A percentile compares a stretch with the other conserved stretches of the same genome.
These are phyloP conservation scores for Sclerotinia trifoliorum DNA, from an alignment of 2,329 filamentous ascomycete genomes.

Conservation along the genomic window DNA sequence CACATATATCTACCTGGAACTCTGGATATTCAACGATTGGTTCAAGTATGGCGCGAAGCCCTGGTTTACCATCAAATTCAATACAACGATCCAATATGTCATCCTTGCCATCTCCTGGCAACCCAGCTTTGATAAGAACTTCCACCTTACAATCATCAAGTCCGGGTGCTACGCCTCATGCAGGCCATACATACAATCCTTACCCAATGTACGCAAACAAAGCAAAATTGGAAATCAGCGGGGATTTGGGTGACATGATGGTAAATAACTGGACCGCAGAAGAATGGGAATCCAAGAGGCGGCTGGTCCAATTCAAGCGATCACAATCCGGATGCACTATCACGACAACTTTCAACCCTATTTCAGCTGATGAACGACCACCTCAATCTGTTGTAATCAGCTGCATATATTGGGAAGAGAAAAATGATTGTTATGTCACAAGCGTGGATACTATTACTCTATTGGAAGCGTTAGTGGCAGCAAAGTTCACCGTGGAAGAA, in stretches of 20 bases:
- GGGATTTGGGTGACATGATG: conserved; percentile 77
- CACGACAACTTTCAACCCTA: conserved; percentile 73
- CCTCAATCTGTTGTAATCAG: conserved; percentile 90
- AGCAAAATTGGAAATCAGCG: conserved; percentile 79
- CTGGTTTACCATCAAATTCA: conserved; percentile 42
- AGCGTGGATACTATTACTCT: conserved; percentile 96
- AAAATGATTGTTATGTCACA: conserved; percentile 86
- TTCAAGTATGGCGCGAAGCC: conserved; percentile 44
- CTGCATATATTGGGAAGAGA: conserved; percentile 96
- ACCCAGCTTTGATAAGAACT: conserved; percentile 64
- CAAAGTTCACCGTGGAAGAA: conserved; percentile 90
- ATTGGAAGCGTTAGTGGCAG: conserved; percentile 84
- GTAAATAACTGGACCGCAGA: conserved; percentile 77
- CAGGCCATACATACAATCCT: conserved; percentile 38
- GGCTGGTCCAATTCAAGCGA: conserved; percentile 86
- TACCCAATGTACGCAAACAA: conserved; percentile 77
- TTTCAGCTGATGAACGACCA: conserved; percentile 74
- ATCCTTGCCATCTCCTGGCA: conserved; percentile 41
- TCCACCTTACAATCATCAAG: conserved; percentile 59
- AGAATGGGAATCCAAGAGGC: conserved; percentile 74
- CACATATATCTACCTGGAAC: conserved; percentile 48
- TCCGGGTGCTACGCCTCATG: conserved; percentile 47
- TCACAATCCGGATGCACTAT: conserved; percentile 80
- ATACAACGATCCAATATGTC: conserved; percentile 29
- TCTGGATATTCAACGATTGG: conserved; percentile 48